phyloP scores from a whole-genome alignment of 2,329 filamentous ascomycete genomes.

The Ceratocystiopsis brevicomis region DNA sequence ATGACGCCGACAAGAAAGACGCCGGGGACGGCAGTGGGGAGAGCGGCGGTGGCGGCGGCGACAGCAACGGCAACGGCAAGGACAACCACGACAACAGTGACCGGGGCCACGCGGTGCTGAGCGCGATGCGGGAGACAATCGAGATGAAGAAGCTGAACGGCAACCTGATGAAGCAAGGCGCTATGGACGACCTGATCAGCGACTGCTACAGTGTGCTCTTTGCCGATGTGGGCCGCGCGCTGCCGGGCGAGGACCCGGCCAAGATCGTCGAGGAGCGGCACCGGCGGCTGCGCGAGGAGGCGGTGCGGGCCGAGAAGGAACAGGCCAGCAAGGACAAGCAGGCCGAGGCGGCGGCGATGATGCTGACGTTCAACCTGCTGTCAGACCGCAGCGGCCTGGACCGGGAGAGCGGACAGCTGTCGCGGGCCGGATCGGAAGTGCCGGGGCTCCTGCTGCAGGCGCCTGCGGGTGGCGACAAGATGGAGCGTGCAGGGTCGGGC shows the following conservation, averaged over 20 bases:
- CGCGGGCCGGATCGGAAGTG: constrained; percentile 9
- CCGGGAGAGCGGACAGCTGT: constrained; percentile 1
- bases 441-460: constrained; percentile 6
- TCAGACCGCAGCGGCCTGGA: not conserved
- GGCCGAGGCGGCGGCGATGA: constrained; percentile 9
- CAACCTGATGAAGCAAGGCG: constrained; percentile 64
- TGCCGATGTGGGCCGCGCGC: constrained; percentile 39
- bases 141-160: constrained; percentile 59
- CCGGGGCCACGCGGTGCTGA: constrained; percentile 18
- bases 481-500: constrained; percentile 19
- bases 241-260: constrained; percentile 32
- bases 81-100: too few species aligned
- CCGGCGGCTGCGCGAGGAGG: constrained; percentile 16
- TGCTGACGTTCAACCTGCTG: constrained; percentile 8
- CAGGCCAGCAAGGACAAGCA: constrained; percentile 6
- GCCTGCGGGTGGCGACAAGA: constrained; percentile 13
- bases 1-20: constrained; percentile 17
- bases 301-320: constrained; percentile 10
- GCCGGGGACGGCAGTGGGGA: too few species aligned
- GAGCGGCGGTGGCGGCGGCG: too few species aligned
- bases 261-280: constrained; percentile 25
- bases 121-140: constrained; percentile 37
- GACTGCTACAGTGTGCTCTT: constrained; percentile 75
- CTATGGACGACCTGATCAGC: constrained; percentile 83
- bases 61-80: too few species aligned